Evolutionary conservation across 805 yeast genomes (phyloP).

Genomic region (Saturnispora saitoi): DNA sequence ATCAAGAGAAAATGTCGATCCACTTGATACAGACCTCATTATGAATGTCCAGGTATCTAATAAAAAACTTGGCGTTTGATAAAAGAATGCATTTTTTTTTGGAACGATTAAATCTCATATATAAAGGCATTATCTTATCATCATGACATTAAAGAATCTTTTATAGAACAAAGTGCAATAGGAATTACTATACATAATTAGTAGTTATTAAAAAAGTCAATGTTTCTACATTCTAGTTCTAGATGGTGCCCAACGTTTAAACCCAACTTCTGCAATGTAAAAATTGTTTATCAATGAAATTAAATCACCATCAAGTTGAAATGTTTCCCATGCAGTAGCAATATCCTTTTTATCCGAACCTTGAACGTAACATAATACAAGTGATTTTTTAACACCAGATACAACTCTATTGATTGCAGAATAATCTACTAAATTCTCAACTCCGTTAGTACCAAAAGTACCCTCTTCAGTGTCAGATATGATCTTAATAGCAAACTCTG

Average conservation of each 20-base stretch:
- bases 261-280: slow-evolving; percentile 55
- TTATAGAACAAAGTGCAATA: too few relatives aligned
- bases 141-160: not conserved
- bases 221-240: slow-evolving; percentile 59
- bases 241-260: slow-evolving; percentile 80
- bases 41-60: not conserved
- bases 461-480: slow-evolving; percentile 11
- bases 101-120: not conserved
- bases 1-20: not conserved
- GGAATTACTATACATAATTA: too few relatives aligned
- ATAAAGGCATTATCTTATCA: not conserved
- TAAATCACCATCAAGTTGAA: slow-evolving; percentile 8
- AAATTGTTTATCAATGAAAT: slow-evolving; percentile 31
- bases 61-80: not conserved
- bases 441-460: not conserved
- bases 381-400: slow-evolving; percentile 75
- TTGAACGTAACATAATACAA: slow-evolving; percentile 62
- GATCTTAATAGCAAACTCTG: slow-evolving; percentile 60
- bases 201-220: too few relatives aligned
- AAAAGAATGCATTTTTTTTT: not conserved
- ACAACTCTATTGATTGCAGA: slow-evolving; percentile 71
- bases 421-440: slow-evolving; percentile 44
- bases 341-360: slow-evolving; percentile 32
- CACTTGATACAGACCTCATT: not conserved
- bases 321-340: slow-evolving; percentile 12